These are phyloP conservation scores for Phytopythium helicoides DNA, from an alignment of 352 stramenopile genomes.

Conservation along the genomic window DNA sequence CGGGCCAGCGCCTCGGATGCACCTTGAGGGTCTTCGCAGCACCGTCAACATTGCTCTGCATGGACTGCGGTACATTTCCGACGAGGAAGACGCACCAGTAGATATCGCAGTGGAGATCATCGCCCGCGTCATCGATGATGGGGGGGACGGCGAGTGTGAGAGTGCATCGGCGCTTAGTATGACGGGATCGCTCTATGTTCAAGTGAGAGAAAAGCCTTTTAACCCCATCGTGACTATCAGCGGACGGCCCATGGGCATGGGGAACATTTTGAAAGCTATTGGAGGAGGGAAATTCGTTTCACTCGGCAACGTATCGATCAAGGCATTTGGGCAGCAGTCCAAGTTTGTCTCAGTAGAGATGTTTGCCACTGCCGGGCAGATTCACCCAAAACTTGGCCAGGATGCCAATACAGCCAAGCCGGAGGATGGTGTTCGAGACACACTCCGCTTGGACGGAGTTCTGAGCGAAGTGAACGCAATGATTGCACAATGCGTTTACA, in stretches of 20 bases:
- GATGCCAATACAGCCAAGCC: background rate
- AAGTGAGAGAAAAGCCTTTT: background rate
- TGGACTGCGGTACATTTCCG: background rate
- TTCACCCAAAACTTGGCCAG: background rate
- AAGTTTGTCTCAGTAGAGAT: background rate
- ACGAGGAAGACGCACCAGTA: too few relatives aligned
- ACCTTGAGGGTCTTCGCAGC: background rate
- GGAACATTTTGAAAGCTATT: background rate
- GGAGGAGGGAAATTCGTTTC: background rate
- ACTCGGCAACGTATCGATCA: background rate
- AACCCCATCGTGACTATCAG: background rate
- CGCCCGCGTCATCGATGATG: background rate
- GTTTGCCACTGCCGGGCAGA: too few relatives aligned
- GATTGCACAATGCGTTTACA: slow-evolving; percentile 1
- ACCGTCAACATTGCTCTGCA: slow-evolving; percentile 2
- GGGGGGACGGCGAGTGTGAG: background rate
- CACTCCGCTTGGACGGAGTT: background rate
- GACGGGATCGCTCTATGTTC: background rate
- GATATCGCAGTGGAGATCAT: background rate
- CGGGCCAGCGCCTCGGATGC: background rate
- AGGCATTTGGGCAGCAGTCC: background rate
- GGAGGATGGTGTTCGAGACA: too few relatives aligned
- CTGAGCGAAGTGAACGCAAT: background rate
- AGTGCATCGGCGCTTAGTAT: background rate
- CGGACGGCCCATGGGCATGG: background rate